phyloP scores from a whole-genome alignment of 768 basidiomycete genomes.

The Trametes coccinea region DNA sequence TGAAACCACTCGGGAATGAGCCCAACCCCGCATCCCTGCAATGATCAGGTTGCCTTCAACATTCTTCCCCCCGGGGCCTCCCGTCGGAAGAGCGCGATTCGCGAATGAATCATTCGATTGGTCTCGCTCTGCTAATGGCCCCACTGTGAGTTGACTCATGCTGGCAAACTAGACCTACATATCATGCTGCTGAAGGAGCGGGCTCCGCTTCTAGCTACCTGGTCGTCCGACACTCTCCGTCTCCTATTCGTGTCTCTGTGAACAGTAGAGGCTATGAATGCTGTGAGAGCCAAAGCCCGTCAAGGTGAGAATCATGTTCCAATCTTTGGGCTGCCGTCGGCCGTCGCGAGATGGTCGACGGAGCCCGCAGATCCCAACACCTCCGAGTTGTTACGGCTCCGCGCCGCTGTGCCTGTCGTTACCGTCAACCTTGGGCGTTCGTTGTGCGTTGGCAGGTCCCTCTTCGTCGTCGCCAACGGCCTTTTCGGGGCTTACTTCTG shows the following conservation, averaged over 20 bases:
- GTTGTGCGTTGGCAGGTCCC: background rate
- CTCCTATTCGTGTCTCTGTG: background rate
- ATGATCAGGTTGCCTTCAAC: background rate
- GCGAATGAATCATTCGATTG: conserved; percentile 14
- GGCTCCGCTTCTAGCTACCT: too few relatives aligned
- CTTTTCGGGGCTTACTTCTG: background rate
- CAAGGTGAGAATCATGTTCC: conserved; percentile 11
- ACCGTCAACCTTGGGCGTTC: conserved; percentile 4
- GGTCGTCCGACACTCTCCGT: too few relatives aligned
- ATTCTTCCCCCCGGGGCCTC: background rate
- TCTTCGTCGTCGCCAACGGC: conserved; percentile 11
- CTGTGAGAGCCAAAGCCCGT: conserved; percentile 9
- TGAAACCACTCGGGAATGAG: conserved; percentile 4
- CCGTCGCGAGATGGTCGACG: conserved; percentile 9
- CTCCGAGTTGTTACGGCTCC: conserved; percentile 1
- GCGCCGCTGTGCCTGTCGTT: conserved; percentile 12
- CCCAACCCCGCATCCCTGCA: background rate
- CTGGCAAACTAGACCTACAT: too few relatives aligned
- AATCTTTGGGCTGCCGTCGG: conserved; percentile 4
- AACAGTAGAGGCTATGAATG: conserved; percentile 8
- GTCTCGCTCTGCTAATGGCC: background rate
- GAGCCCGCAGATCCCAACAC: conserved; percentile 4
- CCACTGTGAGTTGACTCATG: conserved; percentile 3
- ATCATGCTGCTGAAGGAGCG: too few relatives aligned
- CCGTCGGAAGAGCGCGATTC: conserved; percentile 12